Evolutionary conservation across 2,329 filamentous ascomycete genomes (phyloP), one percentile per base, ranked within the genome.

Genomic region (Pseudocercospora eumusae): DNA sequence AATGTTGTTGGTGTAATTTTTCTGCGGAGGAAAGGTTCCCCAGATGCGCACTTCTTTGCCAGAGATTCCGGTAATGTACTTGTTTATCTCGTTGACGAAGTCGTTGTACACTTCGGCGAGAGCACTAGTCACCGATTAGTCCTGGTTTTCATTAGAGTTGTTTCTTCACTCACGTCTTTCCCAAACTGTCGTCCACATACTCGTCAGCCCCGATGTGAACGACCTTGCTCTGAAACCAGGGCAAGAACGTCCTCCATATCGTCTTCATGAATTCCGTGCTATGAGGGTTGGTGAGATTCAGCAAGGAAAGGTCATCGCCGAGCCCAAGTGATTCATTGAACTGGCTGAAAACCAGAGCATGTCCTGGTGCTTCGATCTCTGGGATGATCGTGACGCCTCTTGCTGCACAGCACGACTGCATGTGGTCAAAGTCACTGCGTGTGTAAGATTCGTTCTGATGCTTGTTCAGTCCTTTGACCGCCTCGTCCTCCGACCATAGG

Each of bases 321-420:
- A 84, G 73, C 0, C 79, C 83, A 15, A 86, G 71, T 63, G 86
- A 78, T 0, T 84, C 84, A 63, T 82, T 84, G 84, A 84, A 87
- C 66, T 86, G 83, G 0, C 82, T 82, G 23, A 87, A 79, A 4
- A 80, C 79, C 0, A 87, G 73, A 1, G 81, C 80, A 63, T 87
- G 85, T 0, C 84, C 84, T 0, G 85, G 84, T 0, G 83, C 79
- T 69, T 87, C 85, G 23, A 87, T 84, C 69, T 87, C 85, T 0
- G 84, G 84, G 3, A 86, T 77, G 0, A 87, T 74, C 0, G 84
- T 85, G 1, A 87, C 80, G 3, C 85, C 85, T 4, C 84, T 78
- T 0, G 77, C 73, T 0, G 80, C 84, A 64, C 85, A 87, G 44
- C 78, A 75, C 0, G 71, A 67, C 66, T 87, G 83, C 6, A 87